Base-by-base conservation (phyloP, 768 basidiomycete species). In the Boletus insuetus region DNA sequence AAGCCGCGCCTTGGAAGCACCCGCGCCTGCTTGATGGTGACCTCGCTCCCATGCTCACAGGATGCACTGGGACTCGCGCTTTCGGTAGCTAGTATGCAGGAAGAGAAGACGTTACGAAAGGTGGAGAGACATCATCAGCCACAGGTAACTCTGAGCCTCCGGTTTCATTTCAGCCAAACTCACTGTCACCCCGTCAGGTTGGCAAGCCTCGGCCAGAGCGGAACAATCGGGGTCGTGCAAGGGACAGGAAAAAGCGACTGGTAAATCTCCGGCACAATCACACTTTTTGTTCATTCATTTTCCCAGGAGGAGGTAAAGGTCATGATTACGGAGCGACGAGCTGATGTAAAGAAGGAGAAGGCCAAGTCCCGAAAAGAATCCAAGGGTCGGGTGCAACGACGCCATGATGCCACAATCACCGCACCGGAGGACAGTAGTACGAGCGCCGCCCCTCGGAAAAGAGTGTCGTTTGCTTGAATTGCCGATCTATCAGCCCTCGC, bases 51-150 rank as follows among this genome's bases (percentile, higher is more conserved):
- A 56, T 51, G 39, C 46, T 43, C 52, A 53, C 58, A 82, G 82
- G 80, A 81, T 57, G 75, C 76, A 6, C 59, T 80, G 54, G 67
- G 67, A 48, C 66, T 83, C 13, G 82, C 82, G n/a, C 61, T 70
- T 55, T 74, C 74, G 37, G 80, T 83, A 64, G 76, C 69, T n/a
- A 64, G 64, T 34, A 63, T 58, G 16, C 77, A 81, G 56, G 82
- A 83, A 66, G 63, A 79, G 61, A 80, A 76, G 51, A 58, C 71
- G 7, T 64, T 68, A 48, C 68, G 59, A 9, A 81, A 74, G 62
- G 67, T 66, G 49, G 72, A 73, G 60, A 79, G 71, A 61, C 72
- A 68, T 58, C 76, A 72, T 45, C 71, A 68, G 58, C 53, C 68
- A 61, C 74, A 77, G 77, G 79, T 76, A 44, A 48, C 49, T 35